These are phyloP conservation scores for Zygosaccharomyces bailii DNA, from an alignment of 805 yeast genomes.

Conservation along the genomic window DNA sequence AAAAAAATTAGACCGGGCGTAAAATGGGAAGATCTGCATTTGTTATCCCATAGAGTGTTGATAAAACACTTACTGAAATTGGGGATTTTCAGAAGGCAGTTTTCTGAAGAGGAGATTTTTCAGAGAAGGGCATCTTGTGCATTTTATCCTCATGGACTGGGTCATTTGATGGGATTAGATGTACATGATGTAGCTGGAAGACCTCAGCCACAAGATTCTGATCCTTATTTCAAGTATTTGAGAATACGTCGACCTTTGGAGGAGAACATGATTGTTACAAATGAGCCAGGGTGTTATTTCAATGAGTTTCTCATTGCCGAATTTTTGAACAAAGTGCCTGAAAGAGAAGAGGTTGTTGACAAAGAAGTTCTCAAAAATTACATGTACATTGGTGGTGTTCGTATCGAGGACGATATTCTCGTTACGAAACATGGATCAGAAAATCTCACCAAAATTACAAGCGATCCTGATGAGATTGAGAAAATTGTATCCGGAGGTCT, in stretches of 20 bases:
- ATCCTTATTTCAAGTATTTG: constrained; percentile 70
- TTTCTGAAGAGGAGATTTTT: constrained; percentile 60
- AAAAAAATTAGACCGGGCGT: constrained; percentile 75
- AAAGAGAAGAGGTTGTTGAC: constrained; percentile 57
- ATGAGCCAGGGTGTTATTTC: constrained; percentile 94
- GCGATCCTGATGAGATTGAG: constrained; percentile 79
- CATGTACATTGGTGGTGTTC: constrained; percentile 91
- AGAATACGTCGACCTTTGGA: constrained; percentile 73
- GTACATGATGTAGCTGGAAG: constrained; percentile 94
- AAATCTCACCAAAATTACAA: constrained; percentile 76
- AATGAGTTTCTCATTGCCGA: constrained; percentile 75
- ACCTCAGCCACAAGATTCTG: constrained; percentile 80
- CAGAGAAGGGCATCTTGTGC: constrained; percentile 67
- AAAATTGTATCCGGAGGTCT: constrained; percentile 71
- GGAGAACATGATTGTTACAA: constrained; percentile 82
- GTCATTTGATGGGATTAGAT: constrained; percentile 91
- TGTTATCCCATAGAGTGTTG: constrained; percentile 72
- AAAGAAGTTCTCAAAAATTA: constrained; percentile 66
- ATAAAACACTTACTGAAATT: constrained; percentile 65
- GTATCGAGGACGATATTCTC: constrained; percentile 90
- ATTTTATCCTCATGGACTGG: constrained; percentile 94
- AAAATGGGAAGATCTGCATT: constrained; percentile 80
- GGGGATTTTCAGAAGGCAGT: constrained; percentile 68
- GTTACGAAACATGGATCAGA: constrained; percentile 76
- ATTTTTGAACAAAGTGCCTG: constrained; percentile 44